These are phyloP conservation scores for Fusarium annulatum DNA, from an alignment of 2,329 filamentous ascomycete species.

Conservation along the genomic window DNA sequence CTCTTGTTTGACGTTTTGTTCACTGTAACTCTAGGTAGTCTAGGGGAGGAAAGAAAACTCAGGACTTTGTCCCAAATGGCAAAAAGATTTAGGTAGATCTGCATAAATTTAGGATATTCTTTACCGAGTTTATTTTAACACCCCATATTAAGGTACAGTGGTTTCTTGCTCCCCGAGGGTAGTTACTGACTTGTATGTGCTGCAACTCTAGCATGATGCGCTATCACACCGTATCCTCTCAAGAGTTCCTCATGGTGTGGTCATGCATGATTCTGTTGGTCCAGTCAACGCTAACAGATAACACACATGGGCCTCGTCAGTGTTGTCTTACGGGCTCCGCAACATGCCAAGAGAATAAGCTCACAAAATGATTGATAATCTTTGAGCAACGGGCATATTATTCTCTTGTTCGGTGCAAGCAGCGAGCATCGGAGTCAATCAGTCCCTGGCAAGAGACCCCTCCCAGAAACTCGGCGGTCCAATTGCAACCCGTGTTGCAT, in stretches of 20 bases:
- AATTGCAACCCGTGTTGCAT: not conserved
- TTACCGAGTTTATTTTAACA: too few species aligned
- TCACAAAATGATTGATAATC: slow-evolving; percentile 2
- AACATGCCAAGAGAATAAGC: slow-evolving; percentile 12
- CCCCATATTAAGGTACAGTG: too few species aligned
- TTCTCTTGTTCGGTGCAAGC: not conserved
- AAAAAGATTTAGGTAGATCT: too few species aligned
- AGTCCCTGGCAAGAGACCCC: not conserved
- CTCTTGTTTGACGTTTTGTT: not conserved
- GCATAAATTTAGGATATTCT: too few species aligned
- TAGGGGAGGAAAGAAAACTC: too few species aligned
- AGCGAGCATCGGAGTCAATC: not conserved
- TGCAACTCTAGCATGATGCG: not conserved
- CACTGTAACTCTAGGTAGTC: not conserved
- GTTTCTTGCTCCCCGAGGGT: too few species aligned
- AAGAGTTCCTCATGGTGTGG: not conserved
- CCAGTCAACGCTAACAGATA: slow-evolving; percentile 22
- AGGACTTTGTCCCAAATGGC: too few species aligned
- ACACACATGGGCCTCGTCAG: slow-evolving; percentile 17
- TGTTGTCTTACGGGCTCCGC: not conserved
- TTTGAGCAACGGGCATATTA: not conserved
- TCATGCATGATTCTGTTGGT: slow-evolving; percentile 7
- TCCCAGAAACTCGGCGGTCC: not conserved
- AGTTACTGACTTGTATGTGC: not conserved
- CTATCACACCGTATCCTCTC: slow-evolving; percentile 11